These are phyloP conservation scores for Paramecium caudatum DNA, from an alignment of 73 alveolate species.

Conservation along the genomic window DNA sequence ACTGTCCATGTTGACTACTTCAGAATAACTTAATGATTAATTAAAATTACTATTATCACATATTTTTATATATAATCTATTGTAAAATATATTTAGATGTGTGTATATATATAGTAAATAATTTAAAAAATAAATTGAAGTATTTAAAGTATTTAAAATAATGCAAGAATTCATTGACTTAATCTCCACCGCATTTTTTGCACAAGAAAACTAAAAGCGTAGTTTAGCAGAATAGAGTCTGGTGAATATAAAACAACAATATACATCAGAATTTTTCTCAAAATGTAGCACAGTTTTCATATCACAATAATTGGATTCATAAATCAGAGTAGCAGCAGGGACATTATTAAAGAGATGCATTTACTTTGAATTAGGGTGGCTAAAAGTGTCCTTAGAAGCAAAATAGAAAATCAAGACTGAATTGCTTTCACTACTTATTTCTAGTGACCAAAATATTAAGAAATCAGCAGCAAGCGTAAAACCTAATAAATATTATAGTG, in stretches of 20 bases:
- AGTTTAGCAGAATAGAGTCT: conserved; percentile 36
- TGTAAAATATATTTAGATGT: no score
- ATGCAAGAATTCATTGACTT: conserved; percentile 50
- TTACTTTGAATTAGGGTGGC: conserved; percentile 28
- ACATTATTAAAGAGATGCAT: conserved; percentile 40
- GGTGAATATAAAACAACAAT: conserved; percentile 8
- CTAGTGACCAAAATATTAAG: conserved; percentile 2
- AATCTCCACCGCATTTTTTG: conserved; percentile 28
- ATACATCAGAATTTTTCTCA: not conserved
- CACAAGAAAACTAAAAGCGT: not conserved
- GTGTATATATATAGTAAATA: no score
- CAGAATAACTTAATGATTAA: no score
- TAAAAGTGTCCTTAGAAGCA: not conserved
- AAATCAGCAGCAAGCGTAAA: conserved; percentile 59
- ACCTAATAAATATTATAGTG: not conserved
- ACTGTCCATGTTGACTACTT: no score
- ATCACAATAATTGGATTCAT: not conserved
- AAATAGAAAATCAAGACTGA: not conserved
- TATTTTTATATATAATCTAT: no score
- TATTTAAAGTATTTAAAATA: conserved; percentile 46
- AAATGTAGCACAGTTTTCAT: not conserved
- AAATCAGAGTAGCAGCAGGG: conserved; percentile 45
- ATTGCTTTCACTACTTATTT: conserved; percentile 47
- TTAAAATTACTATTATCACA: no score
- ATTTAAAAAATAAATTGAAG: conserved; percentile 45